These are phyloP conservation scores for Vachellia pachyceras DNA, from an alignment of 306 rosid genomes.

Conservation along the genomic window DNA sequence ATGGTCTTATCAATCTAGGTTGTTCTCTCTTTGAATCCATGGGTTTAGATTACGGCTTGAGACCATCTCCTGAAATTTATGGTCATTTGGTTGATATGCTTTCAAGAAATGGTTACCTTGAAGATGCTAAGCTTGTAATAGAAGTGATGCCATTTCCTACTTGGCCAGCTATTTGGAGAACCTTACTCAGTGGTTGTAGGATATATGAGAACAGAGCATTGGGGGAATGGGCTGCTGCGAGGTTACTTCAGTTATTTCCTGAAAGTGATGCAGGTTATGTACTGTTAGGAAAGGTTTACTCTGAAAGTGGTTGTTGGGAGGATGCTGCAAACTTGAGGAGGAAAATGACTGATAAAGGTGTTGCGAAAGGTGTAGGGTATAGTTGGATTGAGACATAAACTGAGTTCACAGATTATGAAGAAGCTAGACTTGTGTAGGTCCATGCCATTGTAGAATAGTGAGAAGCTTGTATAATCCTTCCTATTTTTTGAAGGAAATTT, in stretches of 20 bases:
- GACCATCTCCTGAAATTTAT: constrained; percentile 50
- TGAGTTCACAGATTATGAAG: background rate
- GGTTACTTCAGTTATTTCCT: constrained; percentile 52
- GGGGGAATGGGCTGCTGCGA: constrained; percentile 58
- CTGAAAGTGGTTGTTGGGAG: constrained; percentile 62
- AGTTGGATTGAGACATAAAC: constrained; percentile 58
- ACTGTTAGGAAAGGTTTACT: constrained; percentile 52
- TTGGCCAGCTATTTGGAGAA: constrained; percentile 68
- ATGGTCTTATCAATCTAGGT: constrained; percentile 58
- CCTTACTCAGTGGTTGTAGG: constrained; percentile 66
- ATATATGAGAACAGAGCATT: constrained; percentile 53
- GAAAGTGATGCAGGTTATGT: constrained; percentile 48
- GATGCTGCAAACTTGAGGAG: constrained; percentile 52
- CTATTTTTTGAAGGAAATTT: background rate
- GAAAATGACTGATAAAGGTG: constrained; percentile 43
- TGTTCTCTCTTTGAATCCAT: constrained; percentile 46
- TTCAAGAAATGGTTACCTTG: constrained; percentile 57
- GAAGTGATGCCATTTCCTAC: constrained; percentile 60
- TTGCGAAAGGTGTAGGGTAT: constrained; percentile 49
- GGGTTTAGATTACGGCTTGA: constrained; percentile 40
- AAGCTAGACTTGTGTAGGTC: constrained; percentile 8
- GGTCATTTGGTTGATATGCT: constrained; percentile 66
- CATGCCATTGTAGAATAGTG: background rate
- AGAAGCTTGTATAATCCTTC: constrained; percentile 8
- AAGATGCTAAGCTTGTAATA: constrained; percentile 48